Evolutionary conservation across 2,329 filamentous ascomycete genomes (phyloP).

Genomic region (Rutstroemia sp.): DNA sequence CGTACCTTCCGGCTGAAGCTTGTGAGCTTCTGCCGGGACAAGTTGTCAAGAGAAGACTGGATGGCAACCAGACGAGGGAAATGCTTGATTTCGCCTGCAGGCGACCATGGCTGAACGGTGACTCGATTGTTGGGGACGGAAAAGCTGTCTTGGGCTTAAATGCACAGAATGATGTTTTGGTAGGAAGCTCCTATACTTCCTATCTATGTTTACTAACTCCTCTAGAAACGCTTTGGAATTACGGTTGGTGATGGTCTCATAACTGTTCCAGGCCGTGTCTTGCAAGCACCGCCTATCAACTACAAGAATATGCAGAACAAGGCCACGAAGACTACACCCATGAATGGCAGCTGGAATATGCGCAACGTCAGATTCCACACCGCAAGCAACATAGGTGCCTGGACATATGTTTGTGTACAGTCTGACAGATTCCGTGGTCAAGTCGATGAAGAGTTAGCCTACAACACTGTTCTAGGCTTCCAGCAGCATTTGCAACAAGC

Average conservation of each 20-base stretch:
- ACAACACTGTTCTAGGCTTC: conserved; percentile 15
- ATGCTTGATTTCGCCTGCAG: conserved; percentile 73
- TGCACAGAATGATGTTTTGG: conserved; percentile 33
- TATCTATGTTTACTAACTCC: not conserved
- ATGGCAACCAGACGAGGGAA: conserved; percentile 48
- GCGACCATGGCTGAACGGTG: conserved; percentile 56
- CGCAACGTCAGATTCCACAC: conserved; percentile 46
- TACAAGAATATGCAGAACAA: conserved; percentile 38
- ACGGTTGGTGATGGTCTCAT: conserved; percentile 50
- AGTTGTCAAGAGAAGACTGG: conserved; percentile 51
- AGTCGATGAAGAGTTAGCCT: conserved; percentile 7
- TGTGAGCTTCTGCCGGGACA: conserved; percentile 60
- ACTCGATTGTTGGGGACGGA: conserved; percentile 54
- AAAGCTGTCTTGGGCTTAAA: conserved; percentile 53
- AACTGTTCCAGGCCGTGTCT: conserved; percentile 64
- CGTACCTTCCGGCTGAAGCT: conserved; percentile 60
- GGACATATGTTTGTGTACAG: conserved; percentile 33
- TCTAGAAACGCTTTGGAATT: conserved; percentile 52
- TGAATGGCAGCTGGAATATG: conserved; percentile 56
- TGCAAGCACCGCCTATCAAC: conserved; percentile 50
- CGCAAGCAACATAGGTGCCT: conserved; percentile 41
- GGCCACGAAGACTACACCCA: conserved; percentile 18
- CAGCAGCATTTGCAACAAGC: conserved; percentile 15
- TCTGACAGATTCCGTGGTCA: conserved; percentile 1
- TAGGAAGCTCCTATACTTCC: conserved; percentile 8